Evolutionary conservation across 768 basidiomycete genomes (phyloP).

Genomic region (Clathrus columnatus): DNA sequence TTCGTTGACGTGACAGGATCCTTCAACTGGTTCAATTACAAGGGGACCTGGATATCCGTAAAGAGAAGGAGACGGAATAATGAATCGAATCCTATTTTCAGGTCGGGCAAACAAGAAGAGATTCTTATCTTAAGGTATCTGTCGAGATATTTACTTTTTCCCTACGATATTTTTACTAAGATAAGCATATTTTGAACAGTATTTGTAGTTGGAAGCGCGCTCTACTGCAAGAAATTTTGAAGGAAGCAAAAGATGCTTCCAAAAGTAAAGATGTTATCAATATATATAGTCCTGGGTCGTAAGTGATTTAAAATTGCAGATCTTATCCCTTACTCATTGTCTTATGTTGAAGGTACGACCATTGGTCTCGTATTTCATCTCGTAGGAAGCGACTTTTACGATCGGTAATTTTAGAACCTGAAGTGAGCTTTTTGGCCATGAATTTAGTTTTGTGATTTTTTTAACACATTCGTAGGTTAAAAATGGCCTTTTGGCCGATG

Average conservation of each 20-base stretch:
- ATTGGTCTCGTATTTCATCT: slow-evolving; percentile 48
- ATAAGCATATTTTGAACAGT: slow-evolving; percentile 23
- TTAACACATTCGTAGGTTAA: slow-evolving; percentile 27
- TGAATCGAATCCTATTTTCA: neutral
- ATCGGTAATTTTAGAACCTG: slow-evolving; percentile 65
- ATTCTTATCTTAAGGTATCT: neutral
- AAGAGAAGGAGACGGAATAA: neutral
- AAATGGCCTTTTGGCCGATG: slow-evolving; percentile 58
- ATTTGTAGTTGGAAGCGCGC: slow-evolving; percentile 40
- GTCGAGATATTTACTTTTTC: neutral
- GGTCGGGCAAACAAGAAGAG: neutral
- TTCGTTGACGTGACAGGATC: neutral
- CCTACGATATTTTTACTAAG: neutral
- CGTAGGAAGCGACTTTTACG: slow-evolving; percentile 56
- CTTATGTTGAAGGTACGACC: slow-evolving; percentile 16
- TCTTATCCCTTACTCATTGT: neutral
- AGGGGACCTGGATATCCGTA: slow-evolving; percentile 6
- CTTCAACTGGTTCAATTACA: slow-evolving; percentile 4
- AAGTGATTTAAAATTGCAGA: slow-evolving; percentile 11
- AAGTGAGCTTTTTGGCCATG: slow-evolving; percentile 19
- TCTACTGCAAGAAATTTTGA: slow-evolving; percentile 42
- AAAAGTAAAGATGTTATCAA: slow-evolving; percentile 40
- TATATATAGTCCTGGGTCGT: slow-evolving; percentile 44
- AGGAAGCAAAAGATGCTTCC: slow-evolving; percentile 38
- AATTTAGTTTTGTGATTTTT: neutral